Evolutionary conservation across 75 land plant species (phyloP).

Genomic region (Selaginella moellendorffii): DNA sequence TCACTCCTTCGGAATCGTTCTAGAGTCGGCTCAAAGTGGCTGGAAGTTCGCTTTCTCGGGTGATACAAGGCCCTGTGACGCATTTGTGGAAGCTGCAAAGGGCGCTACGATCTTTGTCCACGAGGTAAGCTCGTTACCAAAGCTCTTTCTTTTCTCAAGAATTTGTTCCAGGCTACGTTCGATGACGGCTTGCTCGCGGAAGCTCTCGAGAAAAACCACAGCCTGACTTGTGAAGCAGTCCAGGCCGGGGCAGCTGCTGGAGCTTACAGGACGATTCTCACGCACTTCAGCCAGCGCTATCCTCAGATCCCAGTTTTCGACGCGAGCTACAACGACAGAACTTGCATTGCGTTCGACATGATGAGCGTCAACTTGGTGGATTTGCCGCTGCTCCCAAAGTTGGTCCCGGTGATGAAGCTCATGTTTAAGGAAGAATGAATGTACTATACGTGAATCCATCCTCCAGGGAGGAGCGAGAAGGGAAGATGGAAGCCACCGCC

Average conservation of each 20-base stretch:
- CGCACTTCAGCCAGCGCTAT: conserved; percentile 97
- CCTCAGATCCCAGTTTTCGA: conserved; percentile 90
- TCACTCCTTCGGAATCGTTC: not conserved
- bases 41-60: conserved; percentile 98
- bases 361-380: conserved; percentile 92
- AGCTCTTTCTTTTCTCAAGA: not conserved
- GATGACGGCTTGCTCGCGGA: conserved; percentile 83
- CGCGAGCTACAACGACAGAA: conserved; percentile 49
- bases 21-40: conserved; percentile 22
- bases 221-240: conserved; percentile 83
- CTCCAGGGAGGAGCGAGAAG: no score
- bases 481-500: no score
- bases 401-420: conserved; percentile 61
- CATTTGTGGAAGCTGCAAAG: conserved; percentile 63
- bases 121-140: conserved; percentile 36
- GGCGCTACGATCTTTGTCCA: conserved; percentile 95
- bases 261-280: conserved; percentile 72
- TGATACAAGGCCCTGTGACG: conserved; percentile 89
- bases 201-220: conserved; percentile 77
- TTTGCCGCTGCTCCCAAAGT: conserved; percentile 58
- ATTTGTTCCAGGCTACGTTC: conserved; percentile 72
- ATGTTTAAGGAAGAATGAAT: conserved; percentile 78
- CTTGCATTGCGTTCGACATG: conserved; percentile 93
- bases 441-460: no score
- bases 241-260: conserved; percentile 58